These are phyloP conservation scores for Hyaloperonospora brassicae DNA, from an alignment of 352 stramenopile species.

Conservation along the genomic window DNA sequence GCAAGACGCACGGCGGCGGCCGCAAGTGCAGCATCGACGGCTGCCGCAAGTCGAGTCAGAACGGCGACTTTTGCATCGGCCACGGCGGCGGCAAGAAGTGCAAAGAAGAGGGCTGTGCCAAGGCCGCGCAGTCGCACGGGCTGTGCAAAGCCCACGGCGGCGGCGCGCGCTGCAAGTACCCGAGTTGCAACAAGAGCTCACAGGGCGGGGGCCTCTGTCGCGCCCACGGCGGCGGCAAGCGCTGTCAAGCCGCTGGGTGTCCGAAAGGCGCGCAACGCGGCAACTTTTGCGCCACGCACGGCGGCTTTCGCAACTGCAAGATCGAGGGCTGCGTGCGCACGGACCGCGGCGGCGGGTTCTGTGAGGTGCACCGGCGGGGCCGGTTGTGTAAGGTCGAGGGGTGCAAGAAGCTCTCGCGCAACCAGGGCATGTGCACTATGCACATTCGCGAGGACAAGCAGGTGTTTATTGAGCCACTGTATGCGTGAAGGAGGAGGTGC, in stretches of 20 bases:
- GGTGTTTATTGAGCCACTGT: slow-evolving; percentile 7
- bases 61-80: slow-evolving; percentile 82
- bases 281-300: slow-evolving; percentile 81
- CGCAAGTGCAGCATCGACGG: slow-evolving; percentile 80
- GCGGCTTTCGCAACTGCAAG: slow-evolving; percentile 83
- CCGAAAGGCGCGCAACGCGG: slow-evolving; percentile 75
- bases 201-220: slow-evolving; percentile 71
- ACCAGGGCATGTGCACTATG: slow-evolving; percentile 87
- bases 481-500: too few relatives aligned
- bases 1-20: slow-evolving; percentile 77
- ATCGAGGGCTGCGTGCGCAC: slow-evolving; percentile 77
- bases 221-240: slow-evolving; percentile 73
- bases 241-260: slow-evolving; percentile 61
- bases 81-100: slow-evolving; percentile 84
- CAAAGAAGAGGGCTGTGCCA: slow-evolving; percentile 72
- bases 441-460: slow-evolving; percentile 85
- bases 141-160: slow-evolving; percentile 81
- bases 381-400: slow-evolving; percentile 76
- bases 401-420: slow-evolving; percentile 84
- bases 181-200: slow-evolving; percentile 76
- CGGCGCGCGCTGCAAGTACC: slow-evolving; percentile 75
- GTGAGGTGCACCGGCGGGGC: slow-evolving; percentile 74
- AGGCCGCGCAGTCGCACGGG: slow-evolving; percentile 78
- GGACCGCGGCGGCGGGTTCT: slow-evolving; percentile 76
- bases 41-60: slow-evolving; percentile 83